Conservation (phyloP, 108 stramenopile species). For the Nitzschia putrida region DNA sequence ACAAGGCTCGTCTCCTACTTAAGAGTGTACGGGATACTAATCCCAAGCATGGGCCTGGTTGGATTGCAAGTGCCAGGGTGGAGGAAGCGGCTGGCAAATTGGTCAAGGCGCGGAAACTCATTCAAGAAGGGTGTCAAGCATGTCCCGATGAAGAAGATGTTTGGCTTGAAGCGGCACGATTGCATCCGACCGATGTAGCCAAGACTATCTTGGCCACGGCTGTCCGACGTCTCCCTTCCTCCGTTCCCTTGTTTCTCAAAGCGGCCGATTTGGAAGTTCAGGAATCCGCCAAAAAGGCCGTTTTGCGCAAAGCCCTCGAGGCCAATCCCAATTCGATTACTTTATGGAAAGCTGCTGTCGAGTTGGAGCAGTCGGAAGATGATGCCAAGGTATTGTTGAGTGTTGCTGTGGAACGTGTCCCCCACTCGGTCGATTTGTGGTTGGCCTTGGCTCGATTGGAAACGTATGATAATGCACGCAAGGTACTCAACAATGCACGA, state of each 20-base stretch:
- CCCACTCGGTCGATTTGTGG: slow-evolving; percentile 96
- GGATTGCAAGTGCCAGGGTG: slow-evolving; percentile 97
- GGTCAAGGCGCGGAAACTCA: slow-evolving; percentile 91
- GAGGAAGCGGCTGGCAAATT: slow-evolving; percentile 95
- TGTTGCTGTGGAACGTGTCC: slow-evolving; percentile 96
- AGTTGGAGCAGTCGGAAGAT: slow-evolving; percentile 88
- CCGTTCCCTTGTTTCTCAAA: slow-evolving; percentile 75
- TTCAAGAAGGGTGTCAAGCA: slow-evolving; percentile 93
- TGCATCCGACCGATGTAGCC: slow-evolving; percentile 85
- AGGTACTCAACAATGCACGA: slow-evolving; percentile 93
- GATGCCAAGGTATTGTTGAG: slow-evolving; percentile 91
- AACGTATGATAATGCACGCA: slow-evolving; percentile 94
- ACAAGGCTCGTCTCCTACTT: slow-evolving; percentile 93
- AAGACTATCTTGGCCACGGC: slow-evolving; percentile 89
- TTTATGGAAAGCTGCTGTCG: slow-evolving; percentile 96
- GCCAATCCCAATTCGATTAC: slow-evolving; percentile 88
- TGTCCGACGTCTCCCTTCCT: slow-evolving; percentile 61
- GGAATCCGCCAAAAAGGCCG: slow-evolving; percentile 86
- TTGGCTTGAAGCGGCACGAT: slow-evolving; percentile 97
- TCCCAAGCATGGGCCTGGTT: slow-evolving; percentile 96
- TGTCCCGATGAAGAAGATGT: slow-evolving; percentile 95
- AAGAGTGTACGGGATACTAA: slow-evolving; percentile 95
- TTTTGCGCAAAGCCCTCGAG: slow-evolving; percentile 93
- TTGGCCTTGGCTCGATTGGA: slow-evolving; percentile 96
- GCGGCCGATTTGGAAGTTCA: slow-evolving; percentile 81